Evolutionary conservation across 2,329 filamentous ascomycete species (phyloP), one percentile per base, ranked within the genome.

Genomic region (Fusarium vanettenii): DNA sequence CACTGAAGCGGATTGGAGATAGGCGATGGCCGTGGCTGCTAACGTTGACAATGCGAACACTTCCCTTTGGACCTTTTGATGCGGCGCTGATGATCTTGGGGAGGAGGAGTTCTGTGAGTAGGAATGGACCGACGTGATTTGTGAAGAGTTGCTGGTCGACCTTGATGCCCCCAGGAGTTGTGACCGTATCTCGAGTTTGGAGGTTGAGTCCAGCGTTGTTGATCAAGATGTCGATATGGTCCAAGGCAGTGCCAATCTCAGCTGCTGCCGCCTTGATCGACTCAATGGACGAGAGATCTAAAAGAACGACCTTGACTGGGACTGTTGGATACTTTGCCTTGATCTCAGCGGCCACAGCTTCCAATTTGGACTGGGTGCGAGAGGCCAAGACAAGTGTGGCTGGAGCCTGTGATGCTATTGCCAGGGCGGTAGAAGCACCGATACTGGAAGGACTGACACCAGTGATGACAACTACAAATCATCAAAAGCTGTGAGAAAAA

Each of bases 1-100:
- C 86, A 52, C 81, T 79, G 68, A 84, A 87, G 4, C 85, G 79
- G 18, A 88, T 77, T 1, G 83, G 84, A 3, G 79, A 77, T 14
- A 87, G 57, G 7, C 83, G 80, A 70, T 88, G 82, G 2, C 85
- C 86, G 35, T 84, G 78, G 73, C 86, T 87, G 29, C 82, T 82
- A 9, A 89, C 78, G 68, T 83, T 86, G 22, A 89, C 82, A 9
- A 89, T 69, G 0, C 85, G 79, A 1, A 82, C 76, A 8, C 66
- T 67, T 31, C 56, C 55, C 9, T 52, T 56, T 5, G 13, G 27
- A 7, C 52, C 10, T 7, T 50, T 20, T 1, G 63, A 50, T 0
- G 64, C 59, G 18, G 72, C 62, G 1, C 77, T 75, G 0, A 82
- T 62, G 2, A 81, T 56, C 69, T 81, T 84, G 0, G 73, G 66